Evolutionary conservation across 257 asterid genomes (phyloP).

Genomic region (Capsicum chinense): DNA sequence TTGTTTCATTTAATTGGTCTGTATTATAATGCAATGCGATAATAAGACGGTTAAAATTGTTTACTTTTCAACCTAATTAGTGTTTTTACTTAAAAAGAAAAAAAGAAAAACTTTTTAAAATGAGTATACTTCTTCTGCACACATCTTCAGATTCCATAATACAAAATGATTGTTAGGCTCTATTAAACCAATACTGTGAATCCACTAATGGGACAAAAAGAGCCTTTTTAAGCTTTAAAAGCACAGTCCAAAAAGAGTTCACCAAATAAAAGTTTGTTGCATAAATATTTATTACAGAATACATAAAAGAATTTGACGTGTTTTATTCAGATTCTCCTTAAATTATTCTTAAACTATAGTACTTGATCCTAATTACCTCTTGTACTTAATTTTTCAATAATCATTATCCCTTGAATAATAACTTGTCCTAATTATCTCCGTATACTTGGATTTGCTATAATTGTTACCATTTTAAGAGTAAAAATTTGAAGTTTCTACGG

Average conservation of each 20-base stretch:
- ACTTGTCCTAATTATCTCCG: too few species aligned
- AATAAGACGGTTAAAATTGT: background rate
- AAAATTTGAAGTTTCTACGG: too few species aligned
- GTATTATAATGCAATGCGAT: background rate
- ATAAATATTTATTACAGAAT: background rate
- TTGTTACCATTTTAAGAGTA: too few species aligned
- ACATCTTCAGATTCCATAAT: background rate
- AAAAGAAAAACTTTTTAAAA: background rate
- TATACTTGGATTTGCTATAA: too few species aligned
- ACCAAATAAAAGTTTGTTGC: slow-evolving; percentile 20
- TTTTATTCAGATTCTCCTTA: too few species aligned
- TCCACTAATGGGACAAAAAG: background rate
- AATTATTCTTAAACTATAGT: too few species aligned
- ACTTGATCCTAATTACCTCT: too few species aligned
- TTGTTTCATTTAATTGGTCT: background rate
- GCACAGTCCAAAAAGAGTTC: slow-evolving; percentile 30
- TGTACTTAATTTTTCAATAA: too few species aligned
- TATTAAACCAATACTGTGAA: too few species aligned
- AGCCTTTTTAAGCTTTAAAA: background rate
- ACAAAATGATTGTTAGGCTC: background rate
- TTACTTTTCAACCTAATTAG: background rate
- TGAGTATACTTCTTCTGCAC: background rate
- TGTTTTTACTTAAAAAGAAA: background rate
- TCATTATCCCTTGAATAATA: too few species aligned
- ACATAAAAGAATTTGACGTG: too few species aligned